Evolutionary conservation across 768 basidiomycete species (phyloP).

Genomic region (Dacryopinax primogenitus): DNA sequence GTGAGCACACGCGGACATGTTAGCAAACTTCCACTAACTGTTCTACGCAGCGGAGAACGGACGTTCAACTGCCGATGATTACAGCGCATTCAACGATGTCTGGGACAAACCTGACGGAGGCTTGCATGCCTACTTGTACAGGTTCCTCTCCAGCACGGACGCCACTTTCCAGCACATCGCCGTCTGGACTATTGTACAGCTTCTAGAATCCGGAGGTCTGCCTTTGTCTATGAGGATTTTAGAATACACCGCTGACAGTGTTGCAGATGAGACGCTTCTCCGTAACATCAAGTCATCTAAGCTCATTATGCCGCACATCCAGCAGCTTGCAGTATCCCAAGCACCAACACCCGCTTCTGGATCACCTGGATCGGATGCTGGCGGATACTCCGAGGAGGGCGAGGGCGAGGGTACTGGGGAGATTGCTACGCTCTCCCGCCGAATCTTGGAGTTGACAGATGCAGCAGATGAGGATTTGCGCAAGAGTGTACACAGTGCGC

Average conservation of each 20-base stretch:
- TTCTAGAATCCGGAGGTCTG: constrained; percentile 85
- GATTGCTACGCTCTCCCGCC: constrained; percentile 69
- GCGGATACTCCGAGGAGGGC: constrained; percentile 69
- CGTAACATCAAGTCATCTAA: constrained; percentile 79
- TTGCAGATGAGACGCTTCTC: constrained; percentile 68
- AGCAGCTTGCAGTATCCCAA: constrained; percentile 61
- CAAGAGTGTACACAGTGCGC: not conserved
- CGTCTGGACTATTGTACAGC: constrained; percentile 97
- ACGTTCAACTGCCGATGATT: constrained; percentile 67
- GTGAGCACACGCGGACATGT: constrained; percentile 31
- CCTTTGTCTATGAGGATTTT: not conserved
- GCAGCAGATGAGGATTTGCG: constrained; percentile 39
- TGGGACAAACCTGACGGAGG: constrained; percentile 98
- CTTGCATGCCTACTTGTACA: constrained; percentile 85
- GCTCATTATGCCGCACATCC: constrained; percentile 73
- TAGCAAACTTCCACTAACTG: not conserved
- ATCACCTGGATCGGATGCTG: constrained; percentile 48
- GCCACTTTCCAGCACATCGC: constrained; percentile 99
- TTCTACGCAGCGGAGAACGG: constrained; percentile 40
- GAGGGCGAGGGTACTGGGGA: constrained; percentile 70
- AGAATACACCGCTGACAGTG: not conserved
- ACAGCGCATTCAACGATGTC: constrained; percentile 92
- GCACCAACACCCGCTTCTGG: constrained; percentile 51
- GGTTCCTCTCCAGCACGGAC: constrained; percentile 85
- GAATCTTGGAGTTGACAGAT: constrained; percentile 80